A percentile compares a stretch with the other conserved stretches of the same genome.
Evolutionary conservation across 2,329 filamentous ascomycete genomes (phyloP).

Genomic region (Fonsecaea nubica): DNA sequence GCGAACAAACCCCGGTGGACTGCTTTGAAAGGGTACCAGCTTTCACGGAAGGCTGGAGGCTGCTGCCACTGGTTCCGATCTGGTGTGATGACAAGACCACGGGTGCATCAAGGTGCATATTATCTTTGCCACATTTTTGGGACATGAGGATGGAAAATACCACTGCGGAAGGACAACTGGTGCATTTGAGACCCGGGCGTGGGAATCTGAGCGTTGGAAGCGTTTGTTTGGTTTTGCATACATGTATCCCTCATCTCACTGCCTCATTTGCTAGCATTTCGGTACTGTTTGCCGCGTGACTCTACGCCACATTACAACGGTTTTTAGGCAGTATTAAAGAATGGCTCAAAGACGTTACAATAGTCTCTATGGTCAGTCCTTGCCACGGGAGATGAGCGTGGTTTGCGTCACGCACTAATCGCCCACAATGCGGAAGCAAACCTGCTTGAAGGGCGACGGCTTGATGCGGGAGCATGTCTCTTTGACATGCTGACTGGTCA

Average conservation of each 20-base stretch:
- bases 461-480: background rate
- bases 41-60: background rate
- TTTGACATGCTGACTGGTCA: background rate
- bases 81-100: background rate
- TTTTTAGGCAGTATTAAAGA: background rate
- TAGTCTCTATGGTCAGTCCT: too few species aligned
- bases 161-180: background rate
- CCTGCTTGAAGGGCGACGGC: background rate
- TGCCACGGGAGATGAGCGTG: background rate
- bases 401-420: background rate
- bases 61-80: background rate
- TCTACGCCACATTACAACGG: background rate
- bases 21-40: background rate
- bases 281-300: background rate
- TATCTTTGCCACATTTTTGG: background rate
- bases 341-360: background rate
- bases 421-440: background rate
- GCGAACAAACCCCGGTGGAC: background rate
- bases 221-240: background rate
- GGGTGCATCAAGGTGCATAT: slow-evolving; percentile 4
- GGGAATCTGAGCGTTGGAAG: background rate
- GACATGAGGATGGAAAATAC: background rate
- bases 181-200: background rate
- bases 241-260: background rate
- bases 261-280: background rate